Conservation (phyloP, 2,329 filamentous ascomycete genomes). For the Thielaviopsis euricoi region DNA sequence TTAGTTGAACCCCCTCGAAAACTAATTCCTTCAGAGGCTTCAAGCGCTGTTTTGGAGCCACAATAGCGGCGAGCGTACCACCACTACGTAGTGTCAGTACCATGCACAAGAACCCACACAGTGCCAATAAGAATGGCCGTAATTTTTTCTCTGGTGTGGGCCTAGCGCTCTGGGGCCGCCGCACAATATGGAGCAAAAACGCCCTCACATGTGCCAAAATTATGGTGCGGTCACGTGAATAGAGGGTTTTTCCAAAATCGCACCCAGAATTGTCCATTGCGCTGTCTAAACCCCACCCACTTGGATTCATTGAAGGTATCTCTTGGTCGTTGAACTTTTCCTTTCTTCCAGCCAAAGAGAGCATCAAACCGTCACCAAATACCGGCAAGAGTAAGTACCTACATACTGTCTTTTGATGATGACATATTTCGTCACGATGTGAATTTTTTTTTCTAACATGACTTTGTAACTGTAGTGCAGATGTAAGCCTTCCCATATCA, state of each 20-base stretch:
- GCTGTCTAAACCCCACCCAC: constrained; percentile 12
- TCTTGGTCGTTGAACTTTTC: constrained; percentile 16
- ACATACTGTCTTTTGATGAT: constrained; percentile 3
- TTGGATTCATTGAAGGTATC: constrained; percentile 14
- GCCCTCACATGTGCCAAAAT: not conserved
- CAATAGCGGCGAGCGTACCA: too few species aligned
- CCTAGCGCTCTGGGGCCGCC: not conserved
- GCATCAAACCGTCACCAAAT: constrained; percentile 29
- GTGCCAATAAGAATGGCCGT: not conserved
- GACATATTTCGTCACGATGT: not conserved
- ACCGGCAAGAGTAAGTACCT: constrained; percentile 41
- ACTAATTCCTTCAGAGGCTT: not conserved
- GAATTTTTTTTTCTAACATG: constrained; percentile 29
- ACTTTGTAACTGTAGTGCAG: constrained; percentile 47
- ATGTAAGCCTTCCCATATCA: constrained; percentile 45
- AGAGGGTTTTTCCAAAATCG: constrained; percentile 11
- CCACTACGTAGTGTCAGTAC: too few species aligned
- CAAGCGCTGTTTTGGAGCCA: not conserved
- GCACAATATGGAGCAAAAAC: constrained; percentile 4
- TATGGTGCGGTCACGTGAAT: constrained; percentile 11
- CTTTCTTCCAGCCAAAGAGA: constrained; percentile 12
- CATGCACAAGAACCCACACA: not conserved
- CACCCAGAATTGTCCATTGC: constrained; percentile 10
- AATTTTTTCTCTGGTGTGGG: not conserved
- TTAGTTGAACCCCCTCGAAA: not conserved